phyloP scores from a whole-genome alignment of 2,329 filamentous ascomycete genomes.

The Hymenoscyphus linearis region DNA sequence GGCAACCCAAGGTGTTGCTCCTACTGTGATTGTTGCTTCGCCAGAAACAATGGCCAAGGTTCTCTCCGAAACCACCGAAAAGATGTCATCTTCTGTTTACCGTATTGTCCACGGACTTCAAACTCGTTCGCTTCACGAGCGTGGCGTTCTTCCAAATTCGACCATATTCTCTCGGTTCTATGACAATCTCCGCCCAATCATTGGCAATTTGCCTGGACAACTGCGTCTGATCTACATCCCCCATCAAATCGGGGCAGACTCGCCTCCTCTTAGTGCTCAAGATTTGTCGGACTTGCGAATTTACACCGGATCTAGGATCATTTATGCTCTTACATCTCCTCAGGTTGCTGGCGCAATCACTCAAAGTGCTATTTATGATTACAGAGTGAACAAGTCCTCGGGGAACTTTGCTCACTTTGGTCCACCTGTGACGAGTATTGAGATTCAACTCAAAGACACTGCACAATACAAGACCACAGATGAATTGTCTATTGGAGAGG shows the following conservation, averaged over 20 bases:
- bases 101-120: slow-evolving; percentile 67
- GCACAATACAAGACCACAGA: slow-evolving; percentile 58
- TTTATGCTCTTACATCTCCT: slow-evolving; percentile 79
- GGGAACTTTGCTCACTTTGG: slow-evolving; percentile 66
- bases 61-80: slow-evolving; percentile 56
- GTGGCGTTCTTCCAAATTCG: slow-evolving; percentile 68
- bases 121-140: slow-evolving; percentile 59
- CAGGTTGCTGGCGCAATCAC: slow-evolving; percentile 84
- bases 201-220: slow-evolving; percentile 63
- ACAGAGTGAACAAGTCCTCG: slow-evolving; percentile 49
- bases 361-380: slow-evolving; percentile 85
- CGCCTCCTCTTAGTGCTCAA: slow-evolving; percentile 59
- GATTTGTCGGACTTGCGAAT: slow-evolving; percentile 77
- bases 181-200: slow-evolving; percentile 49
- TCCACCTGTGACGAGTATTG: slow-evolving; percentile 70
- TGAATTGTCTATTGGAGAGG: slow-evolving; percentile 56
- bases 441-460: slow-evolving; percentile 67
- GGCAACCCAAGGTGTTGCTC: slow-evolving; percentile 68
- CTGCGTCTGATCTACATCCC: slow-evolving; percentile 77
- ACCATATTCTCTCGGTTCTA: slow-evolving; percentile 58
- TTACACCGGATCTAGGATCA: slow-evolving; percentile 71
- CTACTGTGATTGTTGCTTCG: slow-evolving; percentile 76
- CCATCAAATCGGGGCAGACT: slow-evolving; percentile 60
- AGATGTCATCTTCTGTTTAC: slow-evolving; percentile 57
- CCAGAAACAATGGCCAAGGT: slow-evolving; percentile 66